A percentile compares a stretch with the other conserved stretches of the same genome.
Evolutionary conservation across 257 asterid genomes (phyloP).

Genomic region (Jaltomata sinuosa): DNA sequence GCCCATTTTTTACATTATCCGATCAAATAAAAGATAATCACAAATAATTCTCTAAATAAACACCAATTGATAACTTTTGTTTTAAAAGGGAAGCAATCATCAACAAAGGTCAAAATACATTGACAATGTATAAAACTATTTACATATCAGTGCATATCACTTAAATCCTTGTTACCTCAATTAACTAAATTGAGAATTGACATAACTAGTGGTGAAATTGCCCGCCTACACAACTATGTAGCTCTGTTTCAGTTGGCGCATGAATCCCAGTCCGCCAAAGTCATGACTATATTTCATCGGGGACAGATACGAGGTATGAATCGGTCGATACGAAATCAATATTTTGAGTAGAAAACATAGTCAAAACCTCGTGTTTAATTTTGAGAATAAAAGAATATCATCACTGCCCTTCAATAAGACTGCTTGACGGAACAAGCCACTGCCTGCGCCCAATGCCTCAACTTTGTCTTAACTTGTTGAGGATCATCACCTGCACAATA

Average conservation of each 20-base stretch:
- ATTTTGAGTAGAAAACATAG: not conserved
- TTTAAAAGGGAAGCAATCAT: not conserved
- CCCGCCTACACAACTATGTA: not conserved
- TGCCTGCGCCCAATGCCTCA: conserved; percentile 78
- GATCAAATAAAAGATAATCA: not conserved
- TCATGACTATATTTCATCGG: not conserved
- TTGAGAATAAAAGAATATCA: not conserved
- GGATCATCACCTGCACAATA: conserved; percentile 47
- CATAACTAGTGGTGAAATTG: not conserved
- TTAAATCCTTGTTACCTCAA: not conserved
- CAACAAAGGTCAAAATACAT: not conserved
- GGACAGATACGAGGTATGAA: not conserved
- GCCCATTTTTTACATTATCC: not conserved
- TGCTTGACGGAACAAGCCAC: conserved; percentile 73
- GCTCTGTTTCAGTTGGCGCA: not conserved
- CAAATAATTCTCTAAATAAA: not conserved
- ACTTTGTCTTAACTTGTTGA: conserved; percentile 47
- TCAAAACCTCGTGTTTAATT: not conserved
- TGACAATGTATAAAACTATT: not conserved
- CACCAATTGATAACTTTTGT: not conserved
- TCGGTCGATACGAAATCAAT: not conserved
- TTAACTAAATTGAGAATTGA: not conserved
- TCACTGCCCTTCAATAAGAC: conserved; percentile 13
- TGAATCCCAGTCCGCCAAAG: not conserved
- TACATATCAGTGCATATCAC: not conserved